These are phyloP conservation scores for Lenwebbia sp. DNA, from an alignment of 345 rosid genomes.

Conservation along the genomic window DNA sequence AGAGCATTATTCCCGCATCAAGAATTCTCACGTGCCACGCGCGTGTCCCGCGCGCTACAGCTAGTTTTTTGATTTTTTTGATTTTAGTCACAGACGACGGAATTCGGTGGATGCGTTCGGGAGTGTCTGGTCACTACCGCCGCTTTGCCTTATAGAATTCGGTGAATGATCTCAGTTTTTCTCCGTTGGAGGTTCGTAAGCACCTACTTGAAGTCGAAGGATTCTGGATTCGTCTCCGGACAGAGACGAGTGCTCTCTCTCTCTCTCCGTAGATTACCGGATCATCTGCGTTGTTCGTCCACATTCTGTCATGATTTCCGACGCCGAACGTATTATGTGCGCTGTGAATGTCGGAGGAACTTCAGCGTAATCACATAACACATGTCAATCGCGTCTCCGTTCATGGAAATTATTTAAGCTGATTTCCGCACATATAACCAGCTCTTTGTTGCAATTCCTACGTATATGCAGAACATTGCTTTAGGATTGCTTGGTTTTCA, in stretches of 20 bases:
- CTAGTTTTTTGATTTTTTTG: background rate
- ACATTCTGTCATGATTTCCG: background rate
- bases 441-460: background rate
- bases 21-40: background rate
- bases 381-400: background rate
- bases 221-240: background rate
- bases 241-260: background rate
- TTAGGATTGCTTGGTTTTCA: background rate
- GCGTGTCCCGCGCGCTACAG: background rate
- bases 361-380: background rate
- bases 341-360: background rate
- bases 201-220: background rate
- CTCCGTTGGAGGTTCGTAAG: background rate
- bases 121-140: background rate
- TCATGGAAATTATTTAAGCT: background rate
- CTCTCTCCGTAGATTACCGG: background rate
- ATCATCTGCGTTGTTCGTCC: background rate
- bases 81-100: background rate
- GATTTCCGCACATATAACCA: background rate
- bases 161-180: background rate
- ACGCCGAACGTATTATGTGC: background rate
- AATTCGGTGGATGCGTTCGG: background rate
- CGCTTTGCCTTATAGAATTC: background rate
- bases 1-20: too few relatives aligned
- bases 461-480: background rate